Evolutionary conservation across 306 rosid species (phyloP).

Genomic region (Erythrophleum fordii): DNA sequence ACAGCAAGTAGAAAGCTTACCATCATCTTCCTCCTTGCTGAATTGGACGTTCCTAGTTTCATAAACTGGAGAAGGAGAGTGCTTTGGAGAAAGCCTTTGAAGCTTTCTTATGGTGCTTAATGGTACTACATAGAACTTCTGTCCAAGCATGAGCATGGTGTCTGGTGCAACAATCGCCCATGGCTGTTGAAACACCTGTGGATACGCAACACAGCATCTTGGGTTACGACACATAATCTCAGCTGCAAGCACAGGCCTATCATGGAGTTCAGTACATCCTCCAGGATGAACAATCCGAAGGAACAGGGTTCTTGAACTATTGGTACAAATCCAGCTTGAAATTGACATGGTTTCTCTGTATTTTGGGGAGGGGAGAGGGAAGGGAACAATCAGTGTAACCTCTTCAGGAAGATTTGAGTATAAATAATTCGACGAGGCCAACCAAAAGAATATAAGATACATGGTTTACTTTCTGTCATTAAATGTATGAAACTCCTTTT

Average conservation of each 20-base stretch:
- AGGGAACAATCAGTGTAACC: conserved; percentile 21
- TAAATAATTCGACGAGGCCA: conserved; percentile 31
- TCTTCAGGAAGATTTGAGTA: conserved; percentile 37
- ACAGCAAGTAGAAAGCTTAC: conserved; percentile 39
- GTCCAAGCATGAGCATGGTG: conserved; percentile 58
- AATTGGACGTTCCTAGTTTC: conserved; percentile 35
- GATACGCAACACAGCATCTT: conserved; percentile 55
- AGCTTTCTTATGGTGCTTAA: conserved; percentile 59
- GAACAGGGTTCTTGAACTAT: conserved; percentile 48
- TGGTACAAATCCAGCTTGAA: conserved; percentile 54
- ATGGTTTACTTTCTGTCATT: conserved; percentile 27
- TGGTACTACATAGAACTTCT: conserved; percentile 74
- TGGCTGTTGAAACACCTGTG: conserved; percentile 66
- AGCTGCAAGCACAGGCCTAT: conserved; percentile 58
- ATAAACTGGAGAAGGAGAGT: conserved; percentile 43
- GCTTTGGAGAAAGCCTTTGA: conserved; percentile 50
- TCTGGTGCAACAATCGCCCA: conserved; percentile 78
- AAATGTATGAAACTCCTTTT: neutral
- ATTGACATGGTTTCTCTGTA: conserved; percentile 44
- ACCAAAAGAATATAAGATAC: conserved; percentile 1
- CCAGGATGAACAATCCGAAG: conserved; percentile 68
- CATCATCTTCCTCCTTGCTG: conserved; percentile 42
- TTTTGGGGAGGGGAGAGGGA: conserved; percentile 5
- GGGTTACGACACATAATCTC: conserved; percentile 65
- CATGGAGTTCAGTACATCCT: conserved; percentile 66